Conservation (phyloP, 2,329 filamentous ascomycete species). For the Talaromyces sp. region DNA sequence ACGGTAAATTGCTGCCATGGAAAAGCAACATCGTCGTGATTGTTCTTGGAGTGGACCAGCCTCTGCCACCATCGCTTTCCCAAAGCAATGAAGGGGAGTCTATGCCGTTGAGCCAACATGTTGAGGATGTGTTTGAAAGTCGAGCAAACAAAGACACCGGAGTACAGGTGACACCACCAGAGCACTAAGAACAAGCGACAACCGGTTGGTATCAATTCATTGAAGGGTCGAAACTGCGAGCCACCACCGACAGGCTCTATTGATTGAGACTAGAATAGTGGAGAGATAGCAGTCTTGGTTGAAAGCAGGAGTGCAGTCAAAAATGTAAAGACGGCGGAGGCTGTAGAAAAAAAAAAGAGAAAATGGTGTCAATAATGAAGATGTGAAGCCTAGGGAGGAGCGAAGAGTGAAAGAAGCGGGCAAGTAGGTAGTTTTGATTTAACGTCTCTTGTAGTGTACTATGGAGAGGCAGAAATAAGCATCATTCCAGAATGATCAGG, state of each 20-base stretch:
- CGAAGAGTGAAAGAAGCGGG: background rate
- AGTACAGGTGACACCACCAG: background rate
- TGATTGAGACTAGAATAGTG: background rate
- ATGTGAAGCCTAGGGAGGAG: background rate
- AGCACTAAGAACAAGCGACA: background rate
- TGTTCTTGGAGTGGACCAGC: constrained; percentile 1
- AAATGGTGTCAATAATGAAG: background rate
- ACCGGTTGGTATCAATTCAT: constrained; percentile 1
- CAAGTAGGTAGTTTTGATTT: background rate
- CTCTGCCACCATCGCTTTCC: constrained; percentile 15
- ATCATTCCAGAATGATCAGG: constrained; percentile 7
- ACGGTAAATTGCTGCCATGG: constrained; percentile 27
- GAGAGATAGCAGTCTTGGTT: background rate
- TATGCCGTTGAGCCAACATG: constrained; percentile 10
- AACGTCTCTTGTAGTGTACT: background rate
- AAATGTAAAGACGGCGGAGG: background rate
- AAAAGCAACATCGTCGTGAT: constrained; percentile 2
- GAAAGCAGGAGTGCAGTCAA: background rate
- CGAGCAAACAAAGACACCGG: background rate
- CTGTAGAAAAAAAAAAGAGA: background rate
- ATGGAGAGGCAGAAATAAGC: constrained; percentile 3
- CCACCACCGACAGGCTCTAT: constrained; percentile 6
- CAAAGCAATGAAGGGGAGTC: constrained; percentile 6
- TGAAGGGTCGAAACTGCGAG: background rate
- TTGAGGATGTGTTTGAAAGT: background rate